Evolutionary conservation across 2,329 filamentous ascomycete genomes (phyloP).

Genomic region (Aureobasidium lini): DNA sequence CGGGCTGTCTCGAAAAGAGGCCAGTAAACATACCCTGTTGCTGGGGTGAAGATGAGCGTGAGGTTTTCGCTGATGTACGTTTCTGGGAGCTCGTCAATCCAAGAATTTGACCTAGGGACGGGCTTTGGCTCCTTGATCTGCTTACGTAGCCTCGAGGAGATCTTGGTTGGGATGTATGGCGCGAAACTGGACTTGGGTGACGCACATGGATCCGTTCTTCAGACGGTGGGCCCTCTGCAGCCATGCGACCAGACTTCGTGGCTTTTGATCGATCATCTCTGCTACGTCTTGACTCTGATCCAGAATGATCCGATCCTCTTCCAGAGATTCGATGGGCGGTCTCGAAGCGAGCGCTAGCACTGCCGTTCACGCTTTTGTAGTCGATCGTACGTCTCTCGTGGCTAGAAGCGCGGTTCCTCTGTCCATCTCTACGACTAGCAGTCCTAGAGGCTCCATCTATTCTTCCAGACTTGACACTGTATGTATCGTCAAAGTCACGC

Average conservation of each 20-base stretch:
- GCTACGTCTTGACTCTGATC: background rate
- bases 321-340: background rate
- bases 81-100: constrained; percentile 17
- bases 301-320: background rate
- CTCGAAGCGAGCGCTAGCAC: background rate
- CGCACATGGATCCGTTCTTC: constrained; percentile 6
- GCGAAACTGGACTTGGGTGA: background rate
- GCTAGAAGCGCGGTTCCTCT: background rate
- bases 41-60: constrained; percentile 16
- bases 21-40: constrained; percentile 22
- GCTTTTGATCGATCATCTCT: background rate
- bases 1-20: constrained; percentile 24
- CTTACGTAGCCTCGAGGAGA: constrained; percentile 23
- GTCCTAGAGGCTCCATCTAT: constrained; percentile 24
- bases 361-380: background rate
- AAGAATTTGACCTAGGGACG: constrained; percentile 21
- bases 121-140: constrained; percentile 32
- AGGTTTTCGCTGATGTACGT: constrained; percentile 15
- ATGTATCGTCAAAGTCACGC: constrained; percentile 53
- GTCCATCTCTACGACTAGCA: constrained; percentile 20
- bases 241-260: background rate
- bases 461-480: constrained; percentile 50
- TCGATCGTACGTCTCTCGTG: background rate
- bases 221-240: background rate
- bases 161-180: background rate